Percentiles rank a stretch among this genome's conserved stretches.
phyloP scores from a whole-genome alignment of 2,329 filamentous ascomycete species.

The Trichophyton benhamiae region DNA sequence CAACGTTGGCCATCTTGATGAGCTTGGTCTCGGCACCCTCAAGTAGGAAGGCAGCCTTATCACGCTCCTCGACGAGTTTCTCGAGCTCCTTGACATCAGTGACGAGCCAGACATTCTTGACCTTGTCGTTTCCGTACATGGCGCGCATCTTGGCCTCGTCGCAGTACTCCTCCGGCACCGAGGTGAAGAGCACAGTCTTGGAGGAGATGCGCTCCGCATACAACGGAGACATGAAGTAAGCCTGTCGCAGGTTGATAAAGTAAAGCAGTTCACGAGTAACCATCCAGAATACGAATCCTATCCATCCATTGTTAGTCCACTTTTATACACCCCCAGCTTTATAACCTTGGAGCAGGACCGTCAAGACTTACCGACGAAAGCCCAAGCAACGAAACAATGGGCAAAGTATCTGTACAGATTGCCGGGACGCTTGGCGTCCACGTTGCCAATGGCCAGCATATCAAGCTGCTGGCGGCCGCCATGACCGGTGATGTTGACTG shows the following conservation, averaged over 20 bases:
- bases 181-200: slow-evolving; percentile 77
- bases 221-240: slow-evolving; percentile 73
- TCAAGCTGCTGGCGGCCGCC: slow-evolving; percentile 55
- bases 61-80: slow-evolving; percentile 67
- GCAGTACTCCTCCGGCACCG: slow-evolving; percentile 67
- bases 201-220: slow-evolving; percentile 80
- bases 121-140: slow-evolving; percentile 65
- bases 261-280: slow-evolving; percentile 80
- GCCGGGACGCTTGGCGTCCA: slow-evolving; percentile 31
- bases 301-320: neutral
- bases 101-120: slow-evolving; percentile 74
- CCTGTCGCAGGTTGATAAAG: slow-evolving; percentile 86
- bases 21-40: slow-evolving; percentile 80
- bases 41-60: slow-evolving; percentile 66
- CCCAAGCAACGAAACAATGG: slow-evolving; percentile 65
- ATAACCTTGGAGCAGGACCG: too few relatives aligned
- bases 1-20: slow-evolving; percentile 64
- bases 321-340: too few relatives aligned
- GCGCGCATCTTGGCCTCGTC: slow-evolving; percentile 63
- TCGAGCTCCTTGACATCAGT: slow-evolving; percentile 66
- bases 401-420: slow-evolving; percentile 62
- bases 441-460: slow-evolving; percentile 65
- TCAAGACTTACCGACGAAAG: slow-evolving; percentile 51
- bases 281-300: slow-evolving; percentile 71
- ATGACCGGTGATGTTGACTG: slow-evolving; percentile 75